phyloP scores from a whole-genome alignment of 2,329 filamentous ascomycete species.

The Microcyclospora pomicola region DNA sequence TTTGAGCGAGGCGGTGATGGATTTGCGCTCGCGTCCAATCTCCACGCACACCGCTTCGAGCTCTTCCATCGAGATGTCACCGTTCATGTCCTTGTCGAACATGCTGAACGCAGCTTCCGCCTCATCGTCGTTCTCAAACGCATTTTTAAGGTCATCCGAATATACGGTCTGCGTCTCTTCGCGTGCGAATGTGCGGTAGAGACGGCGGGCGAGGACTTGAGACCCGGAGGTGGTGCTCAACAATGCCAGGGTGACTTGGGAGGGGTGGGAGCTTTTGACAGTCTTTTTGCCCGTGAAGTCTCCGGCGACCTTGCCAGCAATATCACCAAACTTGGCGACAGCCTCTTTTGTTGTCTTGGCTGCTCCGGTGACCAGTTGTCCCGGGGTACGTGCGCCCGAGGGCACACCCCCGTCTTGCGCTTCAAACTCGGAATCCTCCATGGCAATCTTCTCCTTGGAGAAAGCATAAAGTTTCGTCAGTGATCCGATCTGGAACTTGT shows the following conservation, averaged over 20 bases:
- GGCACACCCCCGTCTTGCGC: slow-evolving; percentile 29
- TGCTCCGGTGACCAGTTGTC: slow-evolving; percentile 53
- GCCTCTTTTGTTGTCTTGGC: slow-evolving; percentile 63
- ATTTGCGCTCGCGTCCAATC: slow-evolving; percentile 86
- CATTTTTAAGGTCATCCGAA: slow-evolving; percentile 61
- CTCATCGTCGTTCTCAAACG: slow-evolving; percentile 72
- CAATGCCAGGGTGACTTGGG: slow-evolving; percentile 70
- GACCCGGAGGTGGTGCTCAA: slow-evolving; percentile 58
- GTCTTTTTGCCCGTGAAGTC: slow-evolving; percentile 72
- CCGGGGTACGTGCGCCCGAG: slow-evolving; percentile 59
- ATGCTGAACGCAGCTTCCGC: slow-evolving; percentile 78
- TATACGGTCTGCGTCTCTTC: slow-evolving; percentile 62
- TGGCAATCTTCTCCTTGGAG: slow-evolving; percentile 49
- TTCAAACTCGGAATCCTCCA: slow-evolving; percentile 66
- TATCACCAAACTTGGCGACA: slow-evolving; percentile 67
- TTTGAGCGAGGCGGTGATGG: slow-evolving; percentile 86
- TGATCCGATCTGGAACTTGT: slow-evolving; percentile 73
- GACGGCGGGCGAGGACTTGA: slow-evolving; percentile 70
- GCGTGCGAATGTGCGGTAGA: slow-evolving; percentile 76
- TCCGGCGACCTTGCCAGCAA: slow-evolving; percentile 73
- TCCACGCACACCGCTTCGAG: slow-evolving; percentile 87
- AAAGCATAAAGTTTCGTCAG: slow-evolving; percentile 51
- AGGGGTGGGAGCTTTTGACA: slow-evolving; percentile 59
- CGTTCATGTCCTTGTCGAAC: slow-evolving; percentile 94
- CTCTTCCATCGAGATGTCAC: slow-evolving; percentile 91